Conservation (phyloP, 208 protist genomes). For the Crithidia expoeki region DNA sequence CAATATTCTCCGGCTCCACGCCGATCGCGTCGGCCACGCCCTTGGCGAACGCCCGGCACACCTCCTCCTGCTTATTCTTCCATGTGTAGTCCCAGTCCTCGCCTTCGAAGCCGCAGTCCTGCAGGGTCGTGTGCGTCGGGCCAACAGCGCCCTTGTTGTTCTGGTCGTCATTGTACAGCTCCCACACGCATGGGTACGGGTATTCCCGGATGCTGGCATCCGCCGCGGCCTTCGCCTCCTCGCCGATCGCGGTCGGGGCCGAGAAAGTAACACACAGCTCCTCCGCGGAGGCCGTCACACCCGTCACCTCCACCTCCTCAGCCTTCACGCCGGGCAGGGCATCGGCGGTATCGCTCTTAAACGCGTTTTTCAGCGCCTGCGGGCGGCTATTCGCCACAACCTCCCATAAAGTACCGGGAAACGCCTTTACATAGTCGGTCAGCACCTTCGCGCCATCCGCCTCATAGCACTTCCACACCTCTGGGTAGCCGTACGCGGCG, state of each 20-base stretch:
- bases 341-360: constrained; percentile 45
- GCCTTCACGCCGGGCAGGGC: constrained; percentile 31
- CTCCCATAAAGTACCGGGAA: constrained; percentile 45
- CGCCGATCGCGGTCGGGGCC: constrained; percentile 18
- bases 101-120: constrained; percentile 51
- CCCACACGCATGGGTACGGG: constrained; percentile 48
- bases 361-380: constrained; percentile 41
- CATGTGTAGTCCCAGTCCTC: constrained; percentile 59
- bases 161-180: constrained; percentile 28
- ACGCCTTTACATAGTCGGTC: constrained; percentile 29
- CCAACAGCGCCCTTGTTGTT: constrained; percentile 10
- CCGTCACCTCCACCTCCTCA: constrained; percentile 18
- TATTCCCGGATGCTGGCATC: constrained; percentile 27
- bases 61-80: constrained; percentile 30
- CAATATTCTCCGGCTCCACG: constrained; percentile 33
- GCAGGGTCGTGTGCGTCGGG: constrained; percentile 29
- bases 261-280: constrained; percentile 29
- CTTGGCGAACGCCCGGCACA: constrained; percentile 35
- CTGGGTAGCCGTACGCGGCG: constrained; percentile 43
- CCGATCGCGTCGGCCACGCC: constrained; percentile 45
- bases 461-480: constrained; percentile 46
- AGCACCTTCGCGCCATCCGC: constrained; percentile 12
- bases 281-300: constrained; percentile 10
- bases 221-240: constrained; percentile 28
- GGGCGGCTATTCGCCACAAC: constrained; percentile 24